These are phyloP conservation scores for Adiantum capillusveneris DNA, from an alignment of 75 land plant species.

Conservation along the genomic window DNA sequence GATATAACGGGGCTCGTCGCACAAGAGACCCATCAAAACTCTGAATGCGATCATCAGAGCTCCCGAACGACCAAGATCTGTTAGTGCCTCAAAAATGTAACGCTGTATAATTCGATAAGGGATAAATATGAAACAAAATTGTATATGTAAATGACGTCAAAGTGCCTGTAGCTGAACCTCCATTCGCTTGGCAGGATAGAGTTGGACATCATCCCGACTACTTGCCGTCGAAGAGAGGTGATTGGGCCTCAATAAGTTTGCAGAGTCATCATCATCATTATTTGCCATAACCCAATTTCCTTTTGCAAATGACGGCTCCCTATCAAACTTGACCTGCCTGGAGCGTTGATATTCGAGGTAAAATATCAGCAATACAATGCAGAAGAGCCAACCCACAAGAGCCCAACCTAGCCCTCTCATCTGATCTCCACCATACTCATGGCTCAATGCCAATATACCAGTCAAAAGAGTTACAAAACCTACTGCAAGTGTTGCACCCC, in stretches of 20 bases:
- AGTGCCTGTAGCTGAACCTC: slow-evolving; percentile 1
- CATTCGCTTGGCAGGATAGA: not conserved
- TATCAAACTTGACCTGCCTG: slow-evolving; percentile 28
- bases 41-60: too few species aligned
- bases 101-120: too few species aligned
- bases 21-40: too few species aligned
- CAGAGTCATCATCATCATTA: slow-evolving; percentile 91
- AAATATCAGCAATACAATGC: slow-evolving; percentile 30
- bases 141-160: too few species aligned
- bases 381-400: slow-evolving; percentile 62
- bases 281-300: slow-evolving; percentile 56
- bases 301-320: slow-evolving; percentile 17
- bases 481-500: slow-evolving; percentile 55
- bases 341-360: slow-evolving; percentile 63
- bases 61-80: too few species aligned
- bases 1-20: too few species aligned
- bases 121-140: too few species aligned
- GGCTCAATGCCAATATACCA: slow-evolving; percentile 79
- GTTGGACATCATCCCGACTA: slow-evolving; percentile 10
- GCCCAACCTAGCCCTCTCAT: slow-evolving; percentile 75
- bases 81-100: too few species aligned
- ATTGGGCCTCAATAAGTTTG: slow-evolving; percentile 46
- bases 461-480: slow-evolving; percentile 67
- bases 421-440: slow-evolving; percentile 59
- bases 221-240: not conserved